A percentile compares a stretch with the other conserved stretches of the same genome.
Evolutionary conservation across 495 filamentous ascomycete genomes (phyloP).

Genomic region (Daldinia concentrica): DNA sequence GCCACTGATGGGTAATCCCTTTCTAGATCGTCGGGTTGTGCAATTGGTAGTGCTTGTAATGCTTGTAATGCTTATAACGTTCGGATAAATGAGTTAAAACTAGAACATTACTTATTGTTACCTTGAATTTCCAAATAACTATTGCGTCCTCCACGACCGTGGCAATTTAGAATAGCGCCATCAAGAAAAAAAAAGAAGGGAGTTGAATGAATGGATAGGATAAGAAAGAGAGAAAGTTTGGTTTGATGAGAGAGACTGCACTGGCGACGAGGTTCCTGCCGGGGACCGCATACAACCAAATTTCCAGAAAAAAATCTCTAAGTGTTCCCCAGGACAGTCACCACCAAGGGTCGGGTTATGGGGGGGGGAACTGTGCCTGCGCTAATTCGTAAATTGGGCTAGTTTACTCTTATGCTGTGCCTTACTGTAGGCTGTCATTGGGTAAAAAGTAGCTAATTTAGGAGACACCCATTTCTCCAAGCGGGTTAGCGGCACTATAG

Average conservation of each 20-base stretch:
- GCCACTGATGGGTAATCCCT: conserved; percentile 25
- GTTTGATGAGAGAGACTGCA: conserved; percentile 20
- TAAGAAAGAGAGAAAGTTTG: conserved; percentile 17
- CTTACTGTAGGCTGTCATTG: conserved; percentile 31
- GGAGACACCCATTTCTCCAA: conserved; percentile 19
- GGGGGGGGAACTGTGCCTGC: conserved; percentile 32
- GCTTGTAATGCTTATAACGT: conserved; percentile 1
- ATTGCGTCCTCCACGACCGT: conserved; percentile 12
- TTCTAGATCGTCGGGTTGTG: conserved; percentile 22
- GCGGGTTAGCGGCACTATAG: conserved; percentile 20
- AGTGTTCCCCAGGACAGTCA: conserved; percentile 22
- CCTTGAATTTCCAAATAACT: conserved; percentile 11
- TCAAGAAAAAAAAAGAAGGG: conserved; percentile 15
- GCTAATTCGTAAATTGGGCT: conserved; percentile 18
- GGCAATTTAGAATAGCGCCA: conserved; percentile 8
- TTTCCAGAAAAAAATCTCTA: conserved; percentile 38
- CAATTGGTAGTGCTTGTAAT: background rate
- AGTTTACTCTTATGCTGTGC: conserved; percentile 18
- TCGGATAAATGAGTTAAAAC: background rate
- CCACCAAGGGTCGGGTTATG: conserved; percentile 29
- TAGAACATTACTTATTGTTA: conserved; percentile 12
- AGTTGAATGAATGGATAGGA: conserved; percentile 26
- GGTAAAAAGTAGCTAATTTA: conserved; percentile 32
- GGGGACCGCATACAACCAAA: conserved; percentile 31
- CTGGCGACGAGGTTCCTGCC: conserved; percentile 22